phyloP scores from a whole-genome alignment of 2,329 filamentous ascomycete genomes.

The Cercospora zeae-maydis region DNA sequence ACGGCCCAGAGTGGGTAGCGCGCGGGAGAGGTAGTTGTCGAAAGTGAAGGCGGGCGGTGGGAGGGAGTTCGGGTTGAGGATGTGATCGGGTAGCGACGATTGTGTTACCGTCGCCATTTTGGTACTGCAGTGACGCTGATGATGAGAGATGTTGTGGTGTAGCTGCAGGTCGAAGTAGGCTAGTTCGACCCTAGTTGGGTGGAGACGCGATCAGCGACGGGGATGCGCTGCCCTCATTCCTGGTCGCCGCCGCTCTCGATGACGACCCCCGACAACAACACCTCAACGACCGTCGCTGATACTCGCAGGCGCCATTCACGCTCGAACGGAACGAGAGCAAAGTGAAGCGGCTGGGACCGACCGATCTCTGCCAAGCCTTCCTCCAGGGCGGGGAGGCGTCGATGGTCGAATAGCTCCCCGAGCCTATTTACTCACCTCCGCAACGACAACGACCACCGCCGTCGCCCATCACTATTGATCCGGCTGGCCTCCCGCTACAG shows the following conservation, averaged over 20 bases:
- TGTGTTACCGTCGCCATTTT: slow-evolving; percentile 26
- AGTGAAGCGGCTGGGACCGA: not conserved
- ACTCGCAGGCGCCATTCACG: not conserved
- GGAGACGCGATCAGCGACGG: slow-evolving; percentile 3
- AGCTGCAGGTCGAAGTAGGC: not conserved
- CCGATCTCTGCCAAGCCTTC: not conserved
- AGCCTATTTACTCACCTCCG: not conserved
- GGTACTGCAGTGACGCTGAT: slow-evolving; percentile 5
- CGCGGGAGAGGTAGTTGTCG: slow-evolving; percentile 33
- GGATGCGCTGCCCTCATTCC: slow-evolving; percentile 7
- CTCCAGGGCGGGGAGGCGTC: slow-evolving; percentile 3
- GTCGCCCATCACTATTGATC: not conserved
- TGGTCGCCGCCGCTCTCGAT: not conserved
- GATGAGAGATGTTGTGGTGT: not conserved
- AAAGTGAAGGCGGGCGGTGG: slow-evolving; percentile 35
- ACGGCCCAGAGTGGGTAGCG: slow-evolving; percentile 33
- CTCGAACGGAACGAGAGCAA: not conserved
- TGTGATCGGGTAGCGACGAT: slow-evolving; percentile 27
- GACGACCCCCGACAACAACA: slow-evolving; percentile 6
- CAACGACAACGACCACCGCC: slow-evolving; percentile 4
- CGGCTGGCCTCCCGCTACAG: not conserved
- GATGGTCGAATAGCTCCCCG: not conserved
- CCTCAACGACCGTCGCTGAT: not conserved
- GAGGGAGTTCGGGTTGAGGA: slow-evolving; percentile 33
- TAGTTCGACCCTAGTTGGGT: slow-evolving; percentile 1